phyloP scores from a whole-genome alignment of 108 stramenopile species.

The Nannochloropsis granulata region DNA sequence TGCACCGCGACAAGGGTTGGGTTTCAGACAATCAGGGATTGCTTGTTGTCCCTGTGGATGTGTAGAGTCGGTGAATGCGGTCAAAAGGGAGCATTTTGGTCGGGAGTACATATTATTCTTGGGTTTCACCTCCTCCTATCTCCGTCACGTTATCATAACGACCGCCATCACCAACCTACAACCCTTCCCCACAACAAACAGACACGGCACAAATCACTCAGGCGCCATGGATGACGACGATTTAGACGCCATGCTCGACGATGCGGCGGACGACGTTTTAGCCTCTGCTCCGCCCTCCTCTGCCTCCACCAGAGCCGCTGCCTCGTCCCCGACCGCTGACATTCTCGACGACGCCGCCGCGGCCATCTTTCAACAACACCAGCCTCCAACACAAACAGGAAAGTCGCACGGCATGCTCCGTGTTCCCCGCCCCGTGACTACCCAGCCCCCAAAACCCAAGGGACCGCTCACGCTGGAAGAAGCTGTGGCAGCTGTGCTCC shows the following conservation, averaged over 20 bases:
- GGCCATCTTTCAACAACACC: not conserved
- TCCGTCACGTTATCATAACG: too few species aligned
- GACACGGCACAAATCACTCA: too few species aligned
- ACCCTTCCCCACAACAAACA: too few species aligned
- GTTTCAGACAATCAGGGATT: too few species aligned
- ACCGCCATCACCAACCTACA: too few species aligned
- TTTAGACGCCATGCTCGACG: not conserved
- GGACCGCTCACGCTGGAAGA: not conserved
- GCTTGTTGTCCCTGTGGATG: too few species aligned
- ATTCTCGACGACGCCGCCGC: not conserved
- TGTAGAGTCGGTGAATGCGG: too few species aligned
- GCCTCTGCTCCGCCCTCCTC: not conserved
- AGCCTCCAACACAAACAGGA: not conserved
- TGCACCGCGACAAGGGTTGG: too few species aligned
- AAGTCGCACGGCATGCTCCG: not conserved
- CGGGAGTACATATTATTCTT: too few species aligned
- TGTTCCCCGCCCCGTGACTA: not conserved
- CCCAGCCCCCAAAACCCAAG: not conserved
- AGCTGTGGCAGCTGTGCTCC: not conserved
- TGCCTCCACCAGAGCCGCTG: not conserved
- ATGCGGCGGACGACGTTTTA: not conserved
- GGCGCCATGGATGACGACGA: not conserved
- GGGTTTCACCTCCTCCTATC: too few species aligned
- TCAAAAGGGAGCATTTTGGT: too few species aligned
- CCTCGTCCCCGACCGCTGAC: not conserved